A percentile compares a stretch with the other conserved stretches of the same genome.
Conservation (phyloP, 1,284 basidiomycete genomes). For the Lentinula novae-zelandiae region DNA sequence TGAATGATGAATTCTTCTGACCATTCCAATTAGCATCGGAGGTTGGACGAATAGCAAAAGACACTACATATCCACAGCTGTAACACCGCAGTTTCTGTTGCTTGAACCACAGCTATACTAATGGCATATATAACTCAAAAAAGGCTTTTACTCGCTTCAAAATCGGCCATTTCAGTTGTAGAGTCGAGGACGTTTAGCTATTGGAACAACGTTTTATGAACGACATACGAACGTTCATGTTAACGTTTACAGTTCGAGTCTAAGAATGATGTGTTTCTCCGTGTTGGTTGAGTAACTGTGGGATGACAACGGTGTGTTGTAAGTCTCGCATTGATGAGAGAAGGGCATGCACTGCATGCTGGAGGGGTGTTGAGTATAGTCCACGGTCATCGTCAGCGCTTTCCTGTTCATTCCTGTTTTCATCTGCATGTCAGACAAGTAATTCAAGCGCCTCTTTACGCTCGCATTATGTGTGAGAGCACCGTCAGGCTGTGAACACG, state of each 20-base stretch:
- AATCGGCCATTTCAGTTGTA: not conserved
- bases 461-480: not conserved
- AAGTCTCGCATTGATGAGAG: not conserved
- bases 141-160: not conserved
- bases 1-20: not conserved
- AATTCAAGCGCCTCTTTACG: not conserved
- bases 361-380: not conserved
- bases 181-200: slow-evolving; percentile 1
- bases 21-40: not conserved
- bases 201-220: not conserved
- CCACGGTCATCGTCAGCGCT: not conserved
- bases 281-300: not conserved
- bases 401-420: not conserved
- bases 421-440: not conserved
- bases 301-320: not conserved
- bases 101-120: not conserved
- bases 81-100: not conserved
- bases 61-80: not conserved
- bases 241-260: not conserved
- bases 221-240: not conserved
- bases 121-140: slow-evolving; percentile 2
- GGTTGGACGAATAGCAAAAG: slow-evolving; percentile 2
- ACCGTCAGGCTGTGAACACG: not conserved
- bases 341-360: not conserved
- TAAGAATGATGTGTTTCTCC: not conserved